phyloP scores from a whole-genome alignment of 768 basidiomycete genomes.

The Tricholoma furcatifolium region DNA sequence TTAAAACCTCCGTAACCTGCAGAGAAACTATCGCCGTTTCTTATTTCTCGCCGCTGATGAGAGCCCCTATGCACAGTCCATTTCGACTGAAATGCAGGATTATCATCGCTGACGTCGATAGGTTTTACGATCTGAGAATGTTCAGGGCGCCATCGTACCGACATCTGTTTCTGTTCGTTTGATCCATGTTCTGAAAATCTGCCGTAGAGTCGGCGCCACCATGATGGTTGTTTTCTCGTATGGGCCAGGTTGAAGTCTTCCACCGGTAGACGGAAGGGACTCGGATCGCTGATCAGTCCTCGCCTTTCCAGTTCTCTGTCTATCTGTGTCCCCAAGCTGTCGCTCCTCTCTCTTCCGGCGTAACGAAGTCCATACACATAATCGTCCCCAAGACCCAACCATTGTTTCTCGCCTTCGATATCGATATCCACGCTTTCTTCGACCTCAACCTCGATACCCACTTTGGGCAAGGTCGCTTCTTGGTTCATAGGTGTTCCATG shows the following conservation, averaged over 20 bases:
- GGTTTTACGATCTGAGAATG: background rate
- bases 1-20: background rate
- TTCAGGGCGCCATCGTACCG: slow-evolving; percentile 9
- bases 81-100: too few relatives aligned
- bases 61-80: too few relatives aligned
- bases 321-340: slow-evolving; percentile 50
- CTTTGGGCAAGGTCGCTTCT: slow-evolving; percentile 22
- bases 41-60: background rate
- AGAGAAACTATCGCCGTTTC: slow-evolving; percentile 15
- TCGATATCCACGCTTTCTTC: slow-evolving; percentile 40
- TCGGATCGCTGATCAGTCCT: slow-evolving; percentile 41
- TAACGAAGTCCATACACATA: slow-evolving; percentile 43
- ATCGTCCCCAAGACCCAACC: slow-evolving; percentile 49
- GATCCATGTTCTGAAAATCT: slow-evolving; percentile 45
- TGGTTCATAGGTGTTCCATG: slow-evolving; percentile 11
- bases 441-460: slow-evolving; percentile 41
- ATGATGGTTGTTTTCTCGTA: slow-evolving; percentile 37
- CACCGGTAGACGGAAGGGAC: background rate
- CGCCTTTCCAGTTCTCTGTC: slow-evolving; percentile 50
- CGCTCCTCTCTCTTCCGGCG: slow-evolving; percentile 46
- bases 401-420: slow-evolving; percentile 47
- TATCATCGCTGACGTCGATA: too few relatives aligned
- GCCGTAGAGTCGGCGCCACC: slow-evolving; percentile 58
- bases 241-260: slow-evolving; percentile 1
- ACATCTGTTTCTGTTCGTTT: slow-evolving; percentile 15